Base-by-base conservation (phyloP, 2,329 filamentous ascomycete species). In the Zymoseptoria tritici region DNA sequence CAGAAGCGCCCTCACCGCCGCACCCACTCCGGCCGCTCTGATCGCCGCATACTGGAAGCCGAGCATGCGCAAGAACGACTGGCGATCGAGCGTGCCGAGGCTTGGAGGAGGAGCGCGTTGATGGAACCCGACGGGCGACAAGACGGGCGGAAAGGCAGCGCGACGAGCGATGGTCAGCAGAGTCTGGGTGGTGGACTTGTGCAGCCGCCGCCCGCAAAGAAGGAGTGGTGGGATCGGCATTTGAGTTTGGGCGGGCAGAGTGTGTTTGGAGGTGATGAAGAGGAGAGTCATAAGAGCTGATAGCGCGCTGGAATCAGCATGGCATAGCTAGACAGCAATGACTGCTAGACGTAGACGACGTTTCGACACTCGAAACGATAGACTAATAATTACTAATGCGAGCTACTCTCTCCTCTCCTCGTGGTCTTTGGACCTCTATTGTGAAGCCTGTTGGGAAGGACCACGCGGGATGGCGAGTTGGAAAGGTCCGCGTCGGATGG, bases 21-120 rank as follows among this genome's bases (percentile, higher is more conserved):
- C 9, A 67, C 64, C 2, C 64, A 63, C 8, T 72, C 70, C 50
- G 68, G 71, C 4, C 67, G 68, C 2, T 68, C 67, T 22, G 72
- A 73, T 59, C 62, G 68, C 9, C 61, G 72, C 31, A 67, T 70
- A 9, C 42, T 68, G 19, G 73, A 73, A 26, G 70, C 68, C 4
- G 72, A 74, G 55, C 68, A 69, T 60, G 76, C 77, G 20, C 68
- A 73, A 26, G 66, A 70, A 58, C 65, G 77, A 56, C 60, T 79
- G 57, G 72, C 72, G 56, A 52, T 73, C 46, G 77, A 79, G 69
- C 69, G 70, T 70, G 67, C 63, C 51, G 66, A 72, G 22, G 66
- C 62, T 61, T 56, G 68, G 36, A 13, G 36, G 4, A 13, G 36
- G 36, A 46, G 36, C 36, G 36, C 36, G 36, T 16, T 46, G 36